Base-by-base conservation (phyloP, 148 eudicot species). In the Dianthus caryophyllus region DNA sequence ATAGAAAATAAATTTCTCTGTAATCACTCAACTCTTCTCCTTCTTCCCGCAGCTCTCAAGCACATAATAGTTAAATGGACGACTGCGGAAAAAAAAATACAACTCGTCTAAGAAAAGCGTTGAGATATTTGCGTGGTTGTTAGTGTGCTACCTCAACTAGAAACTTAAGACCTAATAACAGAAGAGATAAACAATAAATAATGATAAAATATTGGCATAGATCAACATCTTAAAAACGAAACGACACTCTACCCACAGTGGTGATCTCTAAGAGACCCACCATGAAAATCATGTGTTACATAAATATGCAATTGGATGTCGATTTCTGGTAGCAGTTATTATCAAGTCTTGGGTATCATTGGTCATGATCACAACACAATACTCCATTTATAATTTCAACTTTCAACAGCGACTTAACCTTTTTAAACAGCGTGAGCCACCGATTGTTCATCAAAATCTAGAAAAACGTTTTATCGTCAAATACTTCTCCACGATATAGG, bases 1-100 rank as follows among this genome's bases (percentile, higher is more conserved):
- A 71, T 71, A 63, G 36, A 47, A n/a, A 75, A 60, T 67, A 51
- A 47, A 31, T 43, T n/a, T n/a, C n/a, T n/a, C n/a, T n/a, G n/a
- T 69, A 61, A 20, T 53, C 48, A 71, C 61, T 53, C 54, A 41
- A 41, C 26, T 43, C 10, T 70, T 13, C 20, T 75, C 31, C 61
- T 67, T 13, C 20, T 75, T 31, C 61, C 61, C 52, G 3, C 0
- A 16, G 13, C 43, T 67, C 8, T 14, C 61, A 61, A 24, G 79
- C 31, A 70, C 78, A 67, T 66, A 68, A 73, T 29, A 52, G 29
- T 64, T 31, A 8, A 13, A n/a, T 18, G 14, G 13, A n/a, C 26
- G 31, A 22, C 29, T 30, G 48, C 38, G 21, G 27, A 63, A 69
- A 61, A 68, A 29, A 29, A 1, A 51, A 1, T 14, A 57, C 3